Base-by-base conservation (phyloP, 129 eudicot species). In the Chrysanthemum seticuspe region DNA sequence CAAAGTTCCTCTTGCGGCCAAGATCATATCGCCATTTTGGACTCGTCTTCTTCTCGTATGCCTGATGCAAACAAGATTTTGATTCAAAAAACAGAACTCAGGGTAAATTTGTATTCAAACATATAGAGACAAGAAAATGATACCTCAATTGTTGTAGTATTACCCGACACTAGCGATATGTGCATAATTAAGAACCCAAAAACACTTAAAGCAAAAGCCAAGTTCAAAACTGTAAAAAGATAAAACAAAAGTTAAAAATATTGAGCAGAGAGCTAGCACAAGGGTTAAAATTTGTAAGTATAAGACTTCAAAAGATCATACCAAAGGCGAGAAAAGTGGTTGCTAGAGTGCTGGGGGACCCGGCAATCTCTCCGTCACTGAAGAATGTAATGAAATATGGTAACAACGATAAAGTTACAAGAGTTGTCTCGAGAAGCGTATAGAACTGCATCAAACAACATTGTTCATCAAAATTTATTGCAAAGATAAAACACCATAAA, bases 11-110 rank as follows among this genome's bases (percentile, higher is more conserved):
- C 87, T 77, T 93, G 31, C 95, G 87, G 51, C 98, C 98, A 44
- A 93, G 95, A 76, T 93, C 96, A 77, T 87, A 93, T 21, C 98
- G 95, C 97, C 96, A 93, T 77, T 87, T 93, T 16, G 97, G 95
- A 76, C 83, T 73, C 6, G 96, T 87, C 81, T 84, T 89, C 86
- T 93, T 93, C 82, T 93, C 98, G 64, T 89, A 93, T 51, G 98
- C 98, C 98, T 93, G 64, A 62, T 66, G 36, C 74, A 18, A 51
- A 78, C 65, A 64, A 23, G 65, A 40, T 10, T 15, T 9, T n/a
- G 18, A 13, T 53, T 15, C n/a, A 53, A 14, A 53, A 53, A 52
- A 13, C 16, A 0, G 3, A 56, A 56, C 12, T 10, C 45, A 34
- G 48, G 23, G 10, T 6, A 57, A 47, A 13, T 10, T n/a, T 25